Conservation (phyloP, 768 basidiomycete genomes). For the Mycena sanguinolenta region DNA sequence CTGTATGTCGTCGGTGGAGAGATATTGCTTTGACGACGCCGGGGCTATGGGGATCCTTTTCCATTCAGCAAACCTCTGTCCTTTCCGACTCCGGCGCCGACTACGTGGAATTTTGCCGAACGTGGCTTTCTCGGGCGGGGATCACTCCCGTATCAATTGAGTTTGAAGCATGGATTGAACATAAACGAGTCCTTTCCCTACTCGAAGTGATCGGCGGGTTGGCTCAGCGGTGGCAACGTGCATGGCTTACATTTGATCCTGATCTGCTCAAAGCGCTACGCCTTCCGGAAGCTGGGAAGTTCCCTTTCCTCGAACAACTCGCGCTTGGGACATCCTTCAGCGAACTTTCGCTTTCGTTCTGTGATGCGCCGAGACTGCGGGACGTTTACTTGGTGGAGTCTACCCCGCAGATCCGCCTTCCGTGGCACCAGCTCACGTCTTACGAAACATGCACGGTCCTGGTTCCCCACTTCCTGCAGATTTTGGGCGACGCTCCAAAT, state of each 20-base stretch:
- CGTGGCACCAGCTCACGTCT: no score
- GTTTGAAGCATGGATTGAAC: not conserved
- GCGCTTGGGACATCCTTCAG: not conserved
- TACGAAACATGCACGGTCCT: no score
- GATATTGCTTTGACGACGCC: no score
- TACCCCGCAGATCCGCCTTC: no score
- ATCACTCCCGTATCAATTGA: not conserved
- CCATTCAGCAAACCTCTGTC: no score
- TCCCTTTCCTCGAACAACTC: not conserved
- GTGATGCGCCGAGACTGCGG: conserved; percentile 3
- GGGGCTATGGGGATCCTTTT: no score
- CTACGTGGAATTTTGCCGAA: not conserved
- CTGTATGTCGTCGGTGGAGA: no score
- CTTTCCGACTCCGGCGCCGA: not conserved
- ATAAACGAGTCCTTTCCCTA: not conserved
- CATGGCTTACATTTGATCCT: not conserved
- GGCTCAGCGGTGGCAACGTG: not conserved
- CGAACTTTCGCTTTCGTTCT: not conserved
- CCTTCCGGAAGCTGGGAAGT: not conserved
- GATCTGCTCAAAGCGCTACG: not conserved
- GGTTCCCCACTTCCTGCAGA: no score
- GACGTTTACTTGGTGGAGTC: not conserved
- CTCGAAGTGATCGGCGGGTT: not conserved
- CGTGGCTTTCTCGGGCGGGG: not conserved
- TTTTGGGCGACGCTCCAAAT: no score